These are phyloP conservation scores for Colletotrichum sp. DNA, from an alignment of 2,329 filamentous ascomycete species.

Conservation along the genomic window DNA sequence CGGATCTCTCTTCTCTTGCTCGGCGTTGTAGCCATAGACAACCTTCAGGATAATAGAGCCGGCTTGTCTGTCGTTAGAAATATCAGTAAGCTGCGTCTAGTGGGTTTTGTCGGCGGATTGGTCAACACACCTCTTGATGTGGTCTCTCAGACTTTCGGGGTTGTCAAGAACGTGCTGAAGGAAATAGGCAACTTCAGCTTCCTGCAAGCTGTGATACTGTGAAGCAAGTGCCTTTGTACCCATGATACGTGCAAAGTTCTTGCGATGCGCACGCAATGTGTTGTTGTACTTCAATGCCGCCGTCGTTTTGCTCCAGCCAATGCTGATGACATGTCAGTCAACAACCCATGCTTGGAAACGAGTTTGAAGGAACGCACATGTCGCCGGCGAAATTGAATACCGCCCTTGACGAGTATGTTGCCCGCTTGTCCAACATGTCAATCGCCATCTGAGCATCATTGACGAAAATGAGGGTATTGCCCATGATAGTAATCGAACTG, in stretches of 20 bases:
- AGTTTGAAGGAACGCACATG: constrained; percentile 33
- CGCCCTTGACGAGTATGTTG: constrained; percentile 37
- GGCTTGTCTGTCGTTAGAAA: constrained; percentile 15
- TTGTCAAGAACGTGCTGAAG: background rate
- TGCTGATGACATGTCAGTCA: background rate
- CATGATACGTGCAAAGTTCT: constrained; percentile 46
- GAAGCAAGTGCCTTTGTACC: constrained; percentile 43
- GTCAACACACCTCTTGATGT: background rate
- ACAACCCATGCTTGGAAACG: background rate
- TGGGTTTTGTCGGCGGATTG: background rate
- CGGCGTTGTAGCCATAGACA: constrained; percentile 17
- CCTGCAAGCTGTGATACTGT: constrained; percentile 45
- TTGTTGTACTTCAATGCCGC: background rate
- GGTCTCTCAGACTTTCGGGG: background rate
- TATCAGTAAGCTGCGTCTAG: background rate
- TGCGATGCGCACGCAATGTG: constrained; percentile 33
- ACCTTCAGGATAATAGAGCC: constrained; percentile 14
- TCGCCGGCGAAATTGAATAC: constrained; percentile 34
- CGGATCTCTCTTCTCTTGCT: constrained; percentile 6
- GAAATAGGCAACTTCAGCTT: constrained; percentile 36
- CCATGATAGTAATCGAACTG: constrained; percentile 40
- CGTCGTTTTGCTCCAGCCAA: background rate
- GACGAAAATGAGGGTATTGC: constrained; percentile 45
- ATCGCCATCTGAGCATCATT: constrained; percentile 38
- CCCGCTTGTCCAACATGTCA: constrained; percentile 42